Conservation (phyloP, 202 grass and related monocot species). For the Alloteropsis angusta region DNA sequence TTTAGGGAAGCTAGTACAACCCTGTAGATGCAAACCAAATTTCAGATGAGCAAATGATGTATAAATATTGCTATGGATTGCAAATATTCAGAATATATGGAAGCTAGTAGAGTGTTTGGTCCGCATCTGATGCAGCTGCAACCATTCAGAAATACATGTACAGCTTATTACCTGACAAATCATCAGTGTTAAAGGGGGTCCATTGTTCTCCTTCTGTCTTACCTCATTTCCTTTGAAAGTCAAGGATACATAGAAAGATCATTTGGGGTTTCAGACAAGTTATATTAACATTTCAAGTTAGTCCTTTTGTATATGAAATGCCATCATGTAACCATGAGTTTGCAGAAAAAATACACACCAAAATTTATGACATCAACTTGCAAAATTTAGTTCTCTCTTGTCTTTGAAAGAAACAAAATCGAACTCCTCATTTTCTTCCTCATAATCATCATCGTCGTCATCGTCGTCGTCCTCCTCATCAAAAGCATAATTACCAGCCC, state of each 20-base stretch:
- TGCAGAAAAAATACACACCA: conserved; percentile 26
- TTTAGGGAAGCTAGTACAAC: too few species aligned
- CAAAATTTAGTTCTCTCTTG: conserved; percentile 51
- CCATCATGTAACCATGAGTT: not conserved
- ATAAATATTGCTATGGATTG: too few species aligned
- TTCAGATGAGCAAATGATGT: too few species aligned
- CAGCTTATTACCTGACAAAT: too few species aligned
- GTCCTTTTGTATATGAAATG: conserved; percentile 21
- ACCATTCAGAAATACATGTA: too few species aligned
- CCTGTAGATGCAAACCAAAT: too few species aligned
- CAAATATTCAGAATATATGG: too few species aligned
- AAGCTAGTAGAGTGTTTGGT: too few species aligned
- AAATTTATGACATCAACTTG: conserved; percentile 20
- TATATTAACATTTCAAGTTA: conserved; percentile 15
- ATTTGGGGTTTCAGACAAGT: not conserved
- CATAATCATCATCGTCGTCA: conserved; percentile 29
- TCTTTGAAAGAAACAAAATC: conserved; percentile 72
- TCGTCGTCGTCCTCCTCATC: conserved; percentile 32
- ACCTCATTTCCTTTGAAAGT: not conserved
- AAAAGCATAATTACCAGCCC: conserved; percentile 9
- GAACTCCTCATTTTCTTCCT: conserved; percentile 56
- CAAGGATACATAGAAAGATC: not conserved
- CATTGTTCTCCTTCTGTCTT: not conserved
- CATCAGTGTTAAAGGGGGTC: not conserved
- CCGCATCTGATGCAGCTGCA: too few species aligned